A percentile compares a stretch with the other conserved stretches of the same genome.
Evolutionary conservation across 169 alveolate species (phyloP).

Genomic region (Sarcocystis neurona): DNA sequence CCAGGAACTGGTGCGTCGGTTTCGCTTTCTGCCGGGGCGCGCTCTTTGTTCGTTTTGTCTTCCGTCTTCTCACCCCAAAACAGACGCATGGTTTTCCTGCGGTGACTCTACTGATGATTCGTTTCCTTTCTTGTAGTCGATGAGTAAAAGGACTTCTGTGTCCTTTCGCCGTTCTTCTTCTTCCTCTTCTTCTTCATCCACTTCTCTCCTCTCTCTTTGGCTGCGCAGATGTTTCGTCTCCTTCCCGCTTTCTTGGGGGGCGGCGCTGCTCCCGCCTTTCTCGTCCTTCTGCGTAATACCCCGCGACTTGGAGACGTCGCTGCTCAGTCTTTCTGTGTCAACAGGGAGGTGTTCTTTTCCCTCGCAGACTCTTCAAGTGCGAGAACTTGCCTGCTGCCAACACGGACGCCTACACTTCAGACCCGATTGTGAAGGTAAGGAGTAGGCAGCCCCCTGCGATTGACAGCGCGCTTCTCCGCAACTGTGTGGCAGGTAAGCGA

Average conservation of each 20-base stretch:
- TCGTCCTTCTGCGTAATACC: neutral
- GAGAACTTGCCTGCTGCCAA: constrained; percentile 74
- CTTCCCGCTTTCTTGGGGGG: neutral
- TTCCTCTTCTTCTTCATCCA: neutral
- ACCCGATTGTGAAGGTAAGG: constrained; percentile 72
- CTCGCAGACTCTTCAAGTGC: constrained; percentile 68
- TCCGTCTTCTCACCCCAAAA: too few relatives aligned
- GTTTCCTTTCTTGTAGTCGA: neutral
- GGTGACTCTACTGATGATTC: too few relatives aligned
- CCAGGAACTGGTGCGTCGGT: too few relatives aligned
- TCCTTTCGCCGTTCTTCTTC: neutral
- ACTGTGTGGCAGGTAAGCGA: too few relatives aligned
- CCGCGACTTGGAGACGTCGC: neutral
- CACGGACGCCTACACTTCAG: constrained; percentile 69
- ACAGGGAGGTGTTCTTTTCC: neutral
- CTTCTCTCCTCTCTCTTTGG: neutral
- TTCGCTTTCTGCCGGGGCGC: too few relatives aligned
- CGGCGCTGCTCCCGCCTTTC: neutral
- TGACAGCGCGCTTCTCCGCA: too few relatives aligned
- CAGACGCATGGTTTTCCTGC: too few relatives aligned
- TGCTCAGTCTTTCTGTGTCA: neutral
- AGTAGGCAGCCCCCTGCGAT: too few relatives aligned
- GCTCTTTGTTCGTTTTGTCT: too few relatives aligned
- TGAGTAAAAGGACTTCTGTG: neutral
- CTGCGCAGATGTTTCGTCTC: neutral